Base-by-base conservation (phyloP, 352 stramenopile species). In the Peronospora tabacina region DNA sequence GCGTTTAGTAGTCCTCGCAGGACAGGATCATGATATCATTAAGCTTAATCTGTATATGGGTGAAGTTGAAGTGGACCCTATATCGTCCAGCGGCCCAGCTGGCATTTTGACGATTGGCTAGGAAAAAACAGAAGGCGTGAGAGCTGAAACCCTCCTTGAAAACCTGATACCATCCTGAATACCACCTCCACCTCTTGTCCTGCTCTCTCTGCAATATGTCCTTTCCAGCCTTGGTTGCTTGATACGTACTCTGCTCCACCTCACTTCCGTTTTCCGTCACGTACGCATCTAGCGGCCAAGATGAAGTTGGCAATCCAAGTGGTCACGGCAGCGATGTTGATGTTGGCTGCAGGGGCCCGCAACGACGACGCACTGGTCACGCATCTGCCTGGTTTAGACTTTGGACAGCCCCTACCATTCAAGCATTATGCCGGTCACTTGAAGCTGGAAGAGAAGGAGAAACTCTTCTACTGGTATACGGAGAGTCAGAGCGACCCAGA, bases 381-480 rank as follows among this genome's bases (percentile, higher is more conserved):
- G 37, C 17, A 59, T 37, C 62, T 90, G 34, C 75, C 78, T 0
- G 70, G 72, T 8, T 65, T 85, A 26, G 50, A 56, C 26, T 38
- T 56, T 7, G 55, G 44, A 7, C 44, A 70, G 24, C 7, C 28
- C 7, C 53, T 79, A 9, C 46, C 55, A 36, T 86, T 90, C 64
- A 81, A 86, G 46, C 79, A 90, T 44, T 90, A 88, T 58, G 58
- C 74, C 3, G 76, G 72, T 5, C 76, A 79, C 45, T 20, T 87
- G 26, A 40, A 78, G 42, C 61, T 87, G 10, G 26, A 70, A 33
- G 68, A 61, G 13, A 55, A 72, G 41, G 74, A 84, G 42, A 75
- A 83, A 49, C 69, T 90, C 32, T 90, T 90, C 39, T 90, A 90
- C 62, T 90, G 79, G 79, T 87, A 85, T 58, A 72, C 77, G 11